Evolutionary conservation across 441 rosid species (phyloP).

Genomic region (Jatropha podagrica): DNA sequence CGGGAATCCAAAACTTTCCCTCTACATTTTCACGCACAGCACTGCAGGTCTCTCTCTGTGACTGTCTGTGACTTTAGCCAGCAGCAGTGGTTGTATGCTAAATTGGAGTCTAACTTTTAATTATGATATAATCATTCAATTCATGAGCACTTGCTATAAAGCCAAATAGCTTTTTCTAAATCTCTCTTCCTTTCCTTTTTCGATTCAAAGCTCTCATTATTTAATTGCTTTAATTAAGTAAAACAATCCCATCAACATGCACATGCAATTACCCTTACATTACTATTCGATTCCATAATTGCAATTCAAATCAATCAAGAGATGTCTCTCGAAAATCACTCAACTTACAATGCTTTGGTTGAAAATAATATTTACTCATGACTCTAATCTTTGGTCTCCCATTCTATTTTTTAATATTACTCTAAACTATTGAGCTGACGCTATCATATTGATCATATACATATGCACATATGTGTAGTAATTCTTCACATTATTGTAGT

Average conservation of each 20-base stretch:
- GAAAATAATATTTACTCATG: too few species aligned
- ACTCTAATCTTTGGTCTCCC: too few species aligned
- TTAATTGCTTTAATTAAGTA: conserved; percentile 5
- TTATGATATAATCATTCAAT: conserved; percentile 58
- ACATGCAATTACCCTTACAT: conserved; percentile 1
- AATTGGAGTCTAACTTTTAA: conserved; percentile 41
- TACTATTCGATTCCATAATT: too few species aligned
- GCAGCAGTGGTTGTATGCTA: conserved; percentile 23
- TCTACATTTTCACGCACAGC: background rate
- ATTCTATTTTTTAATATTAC: too few species aligned
- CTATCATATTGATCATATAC: too few species aligned
- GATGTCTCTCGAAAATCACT: too few species aligned
- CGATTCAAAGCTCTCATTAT: conserved; percentile 3
- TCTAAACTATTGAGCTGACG: too few species aligned
- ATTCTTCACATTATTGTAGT: background rate
- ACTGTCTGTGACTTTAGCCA: too few species aligned
- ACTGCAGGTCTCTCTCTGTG: too few species aligned
- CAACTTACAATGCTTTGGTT: too few species aligned
- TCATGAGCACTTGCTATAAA: conserved; percentile 37
- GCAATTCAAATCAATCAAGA: too few species aligned
- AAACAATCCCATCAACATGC: background rate
- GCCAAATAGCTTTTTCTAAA: conserved; percentile 17
- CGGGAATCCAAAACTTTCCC: conserved; percentile 45
- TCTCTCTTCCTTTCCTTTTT: background rate
- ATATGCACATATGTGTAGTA: background rate